These are phyloP conservation scores for Diddensiella transvaalensis DNA, from an alignment of 805 yeast genomes.

Conservation along the genomic window DNA sequence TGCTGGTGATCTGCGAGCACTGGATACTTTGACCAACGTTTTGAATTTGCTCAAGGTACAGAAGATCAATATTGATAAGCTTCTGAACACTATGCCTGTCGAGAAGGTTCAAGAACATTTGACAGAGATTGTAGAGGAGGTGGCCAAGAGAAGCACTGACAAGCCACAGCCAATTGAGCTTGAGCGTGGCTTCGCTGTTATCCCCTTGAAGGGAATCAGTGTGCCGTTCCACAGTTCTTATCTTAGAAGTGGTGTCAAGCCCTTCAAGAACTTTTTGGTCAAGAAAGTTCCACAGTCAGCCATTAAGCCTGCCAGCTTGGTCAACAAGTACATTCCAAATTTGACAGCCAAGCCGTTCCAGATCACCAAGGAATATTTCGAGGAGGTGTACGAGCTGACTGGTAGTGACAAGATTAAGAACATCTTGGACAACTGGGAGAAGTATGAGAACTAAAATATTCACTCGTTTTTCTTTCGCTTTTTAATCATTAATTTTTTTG, in stretches of 20 bases:
- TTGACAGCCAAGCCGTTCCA: slow-evolving; percentile 97
- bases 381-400: slow-evolving; percentile 90
- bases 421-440: slow-evolving; percentile 94
- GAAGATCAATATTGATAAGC: slow-evolving; percentile 87
- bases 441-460: slow-evolving; percentile 45
- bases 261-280: slow-evolving; percentile 95
- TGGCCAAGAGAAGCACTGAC: slow-evolving; percentile 71
- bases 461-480: slow-evolving; percentile 5
- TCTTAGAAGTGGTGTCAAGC: slow-evolving; percentile 96
- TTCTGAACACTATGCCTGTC: slow-evolving; percentile 74
- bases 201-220: slow-evolving; percentile 97
- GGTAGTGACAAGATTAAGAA: slow-evolving; percentile 85
- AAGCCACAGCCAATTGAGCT: slow-evolving; percentile 96
- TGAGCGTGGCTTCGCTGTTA: slow-evolving; percentile 97
- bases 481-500: slow-evolving; percentile 1
- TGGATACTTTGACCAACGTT: slow-evolving; percentile 89
- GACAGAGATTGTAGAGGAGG: slow-evolving; percentile 82
- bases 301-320: slow-evolving; percentile 88
- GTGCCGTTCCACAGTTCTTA: slow-evolving; percentile 99
- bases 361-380: slow-evolving; percentile 94
- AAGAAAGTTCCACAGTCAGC: slow-evolving; percentile 95
- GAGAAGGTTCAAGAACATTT: slow-evolving; percentile 89
- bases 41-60: slow-evolving; percentile 89
- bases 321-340: slow-evolving; percentile 96
- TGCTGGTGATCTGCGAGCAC: slow-evolving; percentile 96